Evolutionary conservation across 495 filamentous ascomycete species (phyloP).

Genomic region (Talaromyces ruber): DNA sequence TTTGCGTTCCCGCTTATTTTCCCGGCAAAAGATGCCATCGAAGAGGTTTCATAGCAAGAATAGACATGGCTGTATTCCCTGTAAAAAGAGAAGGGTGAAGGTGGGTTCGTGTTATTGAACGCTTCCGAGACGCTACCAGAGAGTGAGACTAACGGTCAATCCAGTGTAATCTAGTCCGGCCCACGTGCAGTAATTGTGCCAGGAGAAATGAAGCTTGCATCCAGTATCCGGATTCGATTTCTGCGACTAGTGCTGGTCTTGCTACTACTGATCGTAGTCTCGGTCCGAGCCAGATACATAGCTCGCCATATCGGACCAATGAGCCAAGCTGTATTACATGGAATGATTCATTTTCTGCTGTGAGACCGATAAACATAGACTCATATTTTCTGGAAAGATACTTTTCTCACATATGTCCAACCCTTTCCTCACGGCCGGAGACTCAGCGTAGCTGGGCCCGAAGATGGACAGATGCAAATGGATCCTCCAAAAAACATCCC

Average conservation of each 20-base stretch:
- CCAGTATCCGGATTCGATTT: background rate
- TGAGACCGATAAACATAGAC: background rate
- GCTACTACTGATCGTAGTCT: background rate
- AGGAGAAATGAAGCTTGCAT: background rate
- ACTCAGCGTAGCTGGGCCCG: background rate
- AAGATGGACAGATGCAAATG: too few species aligned
- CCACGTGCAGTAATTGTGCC: background rate
- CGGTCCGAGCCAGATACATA: background rate
- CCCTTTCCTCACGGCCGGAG: background rate
- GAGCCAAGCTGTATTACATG: background rate
- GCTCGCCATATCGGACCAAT: too few species aligned
- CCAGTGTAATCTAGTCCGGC: background rate
- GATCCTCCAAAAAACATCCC: background rate
- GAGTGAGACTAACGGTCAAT: background rate
- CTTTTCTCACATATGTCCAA: background rate
- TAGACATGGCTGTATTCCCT: background rate
- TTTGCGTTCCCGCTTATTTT: background rate
- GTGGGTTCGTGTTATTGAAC: background rate
- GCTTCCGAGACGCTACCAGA: background rate
- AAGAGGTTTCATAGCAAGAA: background rate
- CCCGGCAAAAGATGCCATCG: background rate
- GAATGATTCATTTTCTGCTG: background rate
- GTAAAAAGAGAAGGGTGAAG: conserved; percentile 1
- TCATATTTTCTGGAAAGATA: background rate
- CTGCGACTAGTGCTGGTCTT: background rate